Base-by-base conservation (phyloP, 345 rosid species). In the Lumnitzera racemosa region DNA sequence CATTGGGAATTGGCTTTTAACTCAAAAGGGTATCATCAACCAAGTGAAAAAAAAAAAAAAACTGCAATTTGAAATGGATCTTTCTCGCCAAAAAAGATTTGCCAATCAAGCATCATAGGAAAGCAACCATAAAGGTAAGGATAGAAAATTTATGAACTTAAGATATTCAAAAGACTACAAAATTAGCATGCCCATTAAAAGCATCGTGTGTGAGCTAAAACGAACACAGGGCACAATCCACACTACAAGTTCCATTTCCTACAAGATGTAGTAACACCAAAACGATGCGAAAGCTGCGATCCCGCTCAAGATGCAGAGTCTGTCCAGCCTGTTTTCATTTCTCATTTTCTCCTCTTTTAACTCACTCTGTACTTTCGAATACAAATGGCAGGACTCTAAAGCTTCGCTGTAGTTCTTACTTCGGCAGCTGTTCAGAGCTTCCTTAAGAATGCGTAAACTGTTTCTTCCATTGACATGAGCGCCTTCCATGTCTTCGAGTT, bases 401-500 rank as follows among this genome's bases (percentile, higher is more conserved):
- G 76, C 94, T 67, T 86, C 88, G 16, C 89, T 75, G 55, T 86
- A 78, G 63, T 83, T 84, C 66, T 80, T 83, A 79, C 94, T 86
- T 59, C 94, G 71, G 9, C 43, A 47, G 55, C 94, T 83, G 71
- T 87, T 81, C 63, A 86, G 62, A 1, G 89, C 87, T 70, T 78
- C 84, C 73, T 83, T 80, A 49, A 86, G 86, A 51, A 86, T 80
- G 25, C 72, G 73, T 78, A 86, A 61, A 66, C 89, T 86, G 80
- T 75, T 83, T 63, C 81, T 81, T 47, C 94, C 94, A 49, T 86
- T 86, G 46, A 86, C 87, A 69, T 78, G 86, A 15, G 94, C 78
- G 12, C 89, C 84, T 68, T 86, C 94, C 87, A 83, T 86, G 76
- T 86, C 89, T 76, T 86, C 87, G 76, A 86, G 58, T 71, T 81